phyloP scores from a whole-genome alignment of 75 land plant species.

The Sequoiadendron giganteum region DNA sequence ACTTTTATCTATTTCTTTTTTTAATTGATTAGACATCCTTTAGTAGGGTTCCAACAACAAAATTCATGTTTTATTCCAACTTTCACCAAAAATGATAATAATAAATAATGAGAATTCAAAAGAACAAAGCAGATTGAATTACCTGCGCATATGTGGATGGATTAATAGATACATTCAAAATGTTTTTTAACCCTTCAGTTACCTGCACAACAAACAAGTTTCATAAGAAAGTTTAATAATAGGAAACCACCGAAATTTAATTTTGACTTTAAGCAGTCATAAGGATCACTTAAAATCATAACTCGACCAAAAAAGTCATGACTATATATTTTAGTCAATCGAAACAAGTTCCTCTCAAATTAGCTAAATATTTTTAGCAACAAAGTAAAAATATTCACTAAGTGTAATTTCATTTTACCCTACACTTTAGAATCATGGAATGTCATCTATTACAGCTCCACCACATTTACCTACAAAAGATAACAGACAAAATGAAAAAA shows the following conservation, averaged over 20 bases:
- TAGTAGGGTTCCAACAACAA: not conserved
- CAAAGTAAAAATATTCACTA: not conserved
- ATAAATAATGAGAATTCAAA: not conserved
- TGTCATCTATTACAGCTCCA: not conserved
- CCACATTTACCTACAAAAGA: not conserved
- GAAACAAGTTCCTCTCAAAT: not conserved
- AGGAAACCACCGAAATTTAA: not conserved
- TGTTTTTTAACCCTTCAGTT: conserved; percentile 24
- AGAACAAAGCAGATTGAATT: not conserved
- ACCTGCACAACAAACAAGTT: conserved; percentile 25
- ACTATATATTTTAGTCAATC: not conserved
- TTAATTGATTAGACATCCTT: not conserved
- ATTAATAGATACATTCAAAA: conserved; percentile 33
- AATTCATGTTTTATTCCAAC: not conserved
- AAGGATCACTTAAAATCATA: not conserved
- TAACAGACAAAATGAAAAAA: not conserved
- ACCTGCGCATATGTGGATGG: conserved; percentile 62
- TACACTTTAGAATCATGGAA: not conserved
- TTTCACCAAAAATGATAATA: not conserved
- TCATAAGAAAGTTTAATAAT: not conserved
- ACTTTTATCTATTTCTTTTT: not conserved
- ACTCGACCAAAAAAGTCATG: not conserved
- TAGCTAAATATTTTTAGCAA: not conserved
- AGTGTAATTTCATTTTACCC: not conserved
- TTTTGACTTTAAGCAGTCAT: not conserved